Evolutionary conservation across 164 flowering plant species (phyloP).

Genomic region (Chimonanthus praecox): DNA sequence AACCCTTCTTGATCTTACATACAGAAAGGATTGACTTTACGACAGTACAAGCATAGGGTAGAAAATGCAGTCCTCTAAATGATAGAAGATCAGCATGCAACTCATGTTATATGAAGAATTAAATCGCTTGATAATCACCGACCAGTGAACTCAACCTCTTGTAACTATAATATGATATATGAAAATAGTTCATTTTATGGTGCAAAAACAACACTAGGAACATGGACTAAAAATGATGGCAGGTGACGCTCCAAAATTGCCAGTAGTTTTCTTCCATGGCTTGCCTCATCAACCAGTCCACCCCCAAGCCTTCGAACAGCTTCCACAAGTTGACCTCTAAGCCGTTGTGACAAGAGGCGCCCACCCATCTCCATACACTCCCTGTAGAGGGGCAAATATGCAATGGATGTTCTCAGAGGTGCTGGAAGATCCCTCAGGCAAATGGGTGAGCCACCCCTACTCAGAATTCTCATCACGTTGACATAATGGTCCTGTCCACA

Average conservation of each 20-base stretch:
- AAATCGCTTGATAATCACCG: constrained; percentile 5
- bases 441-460: constrained; percentile 59
- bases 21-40: background rate
- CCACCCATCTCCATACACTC: constrained; percentile 62
- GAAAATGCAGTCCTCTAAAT: background rate
- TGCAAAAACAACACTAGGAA: constrained; percentile 15
- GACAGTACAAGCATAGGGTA: background rate
- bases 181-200: constrained; percentile 6
- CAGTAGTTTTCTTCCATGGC: constrained; percentile 53
- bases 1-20: background rate
- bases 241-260: constrained; percentile 75
- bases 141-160: background rate
- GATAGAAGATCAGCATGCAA: constrained; percentile 3
- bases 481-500: constrained; percentile 57
- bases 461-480: constrained; percentile 53
- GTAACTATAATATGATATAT: background rate
- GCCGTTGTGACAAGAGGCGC: constrained; percentile 54
- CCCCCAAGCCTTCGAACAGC: constrained; percentile 64
- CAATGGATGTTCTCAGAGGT: constrained; percentile 61
- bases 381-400: constrained; percentile 77
- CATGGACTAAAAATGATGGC: constrained; percentile 60
- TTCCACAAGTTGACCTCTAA: constrained; percentile 81
- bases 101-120: constrained; percentile 3
- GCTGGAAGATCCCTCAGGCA: constrained; percentile 66
- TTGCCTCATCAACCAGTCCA: constrained; percentile 33